These are phyloP conservation scores for Stropharia rugosoannulata DNA, from an alignment of 768 basidiomycete species.

Conservation along the genomic window DNA sequence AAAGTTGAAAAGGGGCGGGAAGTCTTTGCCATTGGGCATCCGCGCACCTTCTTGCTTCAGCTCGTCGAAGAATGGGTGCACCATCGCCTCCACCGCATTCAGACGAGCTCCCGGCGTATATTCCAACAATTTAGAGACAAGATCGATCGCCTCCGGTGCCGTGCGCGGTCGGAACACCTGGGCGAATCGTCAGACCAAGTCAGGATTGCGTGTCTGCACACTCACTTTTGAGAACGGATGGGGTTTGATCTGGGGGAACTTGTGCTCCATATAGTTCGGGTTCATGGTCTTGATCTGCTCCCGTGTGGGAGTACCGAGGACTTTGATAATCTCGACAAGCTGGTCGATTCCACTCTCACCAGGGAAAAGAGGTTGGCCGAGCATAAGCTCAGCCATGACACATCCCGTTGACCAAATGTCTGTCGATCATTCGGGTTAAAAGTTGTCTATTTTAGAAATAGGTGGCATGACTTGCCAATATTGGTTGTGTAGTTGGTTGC, in stretches of 20 bases:
- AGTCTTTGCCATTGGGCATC: slow-evolving; percentile 97
- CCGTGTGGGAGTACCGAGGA: slow-evolving; percentile 95
- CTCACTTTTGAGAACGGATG: slow-evolving; percentile 95
- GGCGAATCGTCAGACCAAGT: neutral
- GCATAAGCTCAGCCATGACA: slow-evolving; percentile 99
- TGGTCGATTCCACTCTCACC: slow-evolving; percentile 99
- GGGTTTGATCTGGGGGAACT: slow-evolving; percentile 99
- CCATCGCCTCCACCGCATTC: slow-evolving; percentile 89
- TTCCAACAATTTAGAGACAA: slow-evolving; percentile 92
- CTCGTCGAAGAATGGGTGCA: slow-evolving; percentile 97
- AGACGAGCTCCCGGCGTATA: slow-evolving; percentile 96
- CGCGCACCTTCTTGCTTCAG: slow-evolving; percentile 84
- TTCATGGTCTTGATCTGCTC: slow-evolving; percentile 99
- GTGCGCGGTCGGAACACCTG: slow-evolving; percentile 99
- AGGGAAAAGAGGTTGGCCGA: slow-evolving; percentile 98
- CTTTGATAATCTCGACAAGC: slow-evolving; percentile 99
- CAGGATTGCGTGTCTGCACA: neutral
- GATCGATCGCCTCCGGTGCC: slow-evolving; percentile 91
- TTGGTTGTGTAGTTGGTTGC: slow-evolving; percentile 99
- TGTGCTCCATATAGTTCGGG: slow-evolving; percentile 99
- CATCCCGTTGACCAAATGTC: slow-evolving; percentile 99
- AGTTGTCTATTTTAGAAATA: slow-evolving; percentile 3
- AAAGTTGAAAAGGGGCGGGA: slow-evolving; percentile 93
- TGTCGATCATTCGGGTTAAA: slow-evolving; percentile 28
- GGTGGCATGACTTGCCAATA: slow-evolving; percentile 66